A percentile compares a stretch with the other conserved stretches of the same genome.
Conservation (phyloP, 495 filamentous ascomycete genomes). For the Viridothelium virens region DNA sequence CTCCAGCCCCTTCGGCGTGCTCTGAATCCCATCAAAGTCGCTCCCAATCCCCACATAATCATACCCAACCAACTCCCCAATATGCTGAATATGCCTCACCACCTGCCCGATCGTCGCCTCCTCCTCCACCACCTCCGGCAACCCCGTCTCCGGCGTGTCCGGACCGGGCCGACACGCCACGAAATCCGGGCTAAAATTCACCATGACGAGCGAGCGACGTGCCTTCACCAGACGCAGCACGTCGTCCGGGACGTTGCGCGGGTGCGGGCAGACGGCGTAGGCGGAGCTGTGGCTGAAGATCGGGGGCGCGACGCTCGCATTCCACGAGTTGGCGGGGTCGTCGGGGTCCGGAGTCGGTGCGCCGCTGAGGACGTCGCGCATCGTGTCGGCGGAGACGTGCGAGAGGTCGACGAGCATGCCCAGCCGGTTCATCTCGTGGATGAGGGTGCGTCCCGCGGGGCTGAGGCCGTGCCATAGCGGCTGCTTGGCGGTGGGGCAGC, state of each 20-base stretch:
- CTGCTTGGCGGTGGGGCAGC: slow-evolving; percentile 27
- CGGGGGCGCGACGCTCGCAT: slow-evolving; percentile 48
- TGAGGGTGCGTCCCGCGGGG: slow-evolving; percentile 54
- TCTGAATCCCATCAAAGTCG: slow-evolving; percentile 60
- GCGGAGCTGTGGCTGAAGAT: slow-evolving; percentile 68
- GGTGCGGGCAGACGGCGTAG: slow-evolving; percentile 58
- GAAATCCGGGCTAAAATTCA: slow-evolving; percentile 74
- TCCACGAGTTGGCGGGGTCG: background rate
- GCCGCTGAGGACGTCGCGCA: slow-evolving; percentile 55
- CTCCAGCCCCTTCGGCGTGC: slow-evolving; percentile 53
- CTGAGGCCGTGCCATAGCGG: slow-evolving; percentile 50
- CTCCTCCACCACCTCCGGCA: slow-evolving; percentile 41
- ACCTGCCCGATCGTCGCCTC: slow-evolving; percentile 75
- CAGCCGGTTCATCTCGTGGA: slow-evolving; percentile 71
- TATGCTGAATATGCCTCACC: slow-evolving; percentile 62
- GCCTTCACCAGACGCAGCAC: slow-evolving; percentile 56
- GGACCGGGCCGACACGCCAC: slow-evolving; percentile 56
- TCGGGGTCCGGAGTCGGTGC: background rate
- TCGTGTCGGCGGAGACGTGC: slow-evolving; percentile 60
- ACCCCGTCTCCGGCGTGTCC: slow-evolving; percentile 22
- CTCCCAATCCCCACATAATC: slow-evolving; percentile 68
- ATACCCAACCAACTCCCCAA: slow-evolving; percentile 61
- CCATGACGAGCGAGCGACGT: slow-evolving; percentile 60
- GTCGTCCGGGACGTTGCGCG: slow-evolving; percentile 65
- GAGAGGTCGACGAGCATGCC: slow-evolving; percentile 73